Percentiles rank a stretch among this genome's conserved stretches.
Evolutionary conservation across 345 rosid species (phyloP).

Genomic region (Brassica carinata): DNA sequence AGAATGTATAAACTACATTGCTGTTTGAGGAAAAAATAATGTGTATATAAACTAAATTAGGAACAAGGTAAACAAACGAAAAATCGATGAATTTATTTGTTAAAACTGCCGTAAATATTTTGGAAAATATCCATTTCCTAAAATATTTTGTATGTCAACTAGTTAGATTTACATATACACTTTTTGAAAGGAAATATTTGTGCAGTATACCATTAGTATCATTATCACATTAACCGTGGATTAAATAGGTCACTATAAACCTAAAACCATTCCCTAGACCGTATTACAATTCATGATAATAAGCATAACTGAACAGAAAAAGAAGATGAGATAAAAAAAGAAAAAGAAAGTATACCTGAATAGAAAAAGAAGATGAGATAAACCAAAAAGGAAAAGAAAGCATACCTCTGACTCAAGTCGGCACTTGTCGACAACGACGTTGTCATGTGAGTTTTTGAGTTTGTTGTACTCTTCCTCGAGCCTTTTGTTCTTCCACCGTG

Average conservation of each 20-base stretch:
- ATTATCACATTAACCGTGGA: neutral
- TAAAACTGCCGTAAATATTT: neutral
- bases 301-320: too few species aligned
- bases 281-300: too few species aligned
- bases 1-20: neutral
- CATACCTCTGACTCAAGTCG: conserved; percentile 79
- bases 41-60: too few species aligned
- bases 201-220: neutral
- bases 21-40: neutral
- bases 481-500: conserved; percentile 92
- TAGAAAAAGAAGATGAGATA: neutral
- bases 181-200: neutral
- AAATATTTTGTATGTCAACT: neutral
- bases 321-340: neutral
- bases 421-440: conserved; percentile 58
- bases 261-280: too few species aligned
- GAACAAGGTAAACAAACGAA: too few species aligned
- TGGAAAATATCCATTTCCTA: neutral
- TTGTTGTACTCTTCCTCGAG: conserved; percentile 74
- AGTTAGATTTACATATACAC: neutral
- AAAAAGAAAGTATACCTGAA: conserved; percentile 46
- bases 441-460: conserved; percentile 58
- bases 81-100: neutral
- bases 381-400: neutral
- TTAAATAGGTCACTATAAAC: neutral